A percentile compares a stretch with the other conserved stretches of the same genome.
phyloP scores from a whole-genome alignment of 352 stramenopile species.

The Peronospora destructor region DNA sequence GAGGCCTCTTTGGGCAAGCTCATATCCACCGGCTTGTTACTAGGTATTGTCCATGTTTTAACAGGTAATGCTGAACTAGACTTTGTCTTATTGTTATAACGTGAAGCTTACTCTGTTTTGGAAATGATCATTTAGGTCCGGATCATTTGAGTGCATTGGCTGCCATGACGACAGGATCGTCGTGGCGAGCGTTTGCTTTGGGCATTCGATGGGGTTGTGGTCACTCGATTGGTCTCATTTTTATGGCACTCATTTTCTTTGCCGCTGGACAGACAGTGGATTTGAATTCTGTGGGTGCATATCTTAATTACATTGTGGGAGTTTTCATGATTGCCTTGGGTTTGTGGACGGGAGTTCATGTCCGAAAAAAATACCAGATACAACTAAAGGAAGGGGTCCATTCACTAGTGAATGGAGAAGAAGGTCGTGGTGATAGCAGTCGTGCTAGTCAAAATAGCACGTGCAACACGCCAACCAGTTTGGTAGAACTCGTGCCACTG shows the following conservation, averaged over 20 bases:
- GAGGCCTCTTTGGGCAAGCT: constrained; percentile 38
- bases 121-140: constrained; percentile 27
- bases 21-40: constrained; percentile 37
- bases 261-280: constrained; percentile 42
- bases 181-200: constrained; percentile 74
- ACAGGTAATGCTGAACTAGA: too few species aligned
- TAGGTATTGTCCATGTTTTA: constrained; percentile 45
- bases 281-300: constrained; percentile 47
- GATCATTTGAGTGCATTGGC: constrained; percentile 88
- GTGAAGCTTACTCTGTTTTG: background rate
- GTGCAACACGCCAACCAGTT: constrained; percentile 12
- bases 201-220: constrained; percentile 88
- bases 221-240: constrained; percentile 83
- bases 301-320: constrained; percentile 68
- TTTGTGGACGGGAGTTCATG: constrained; percentile 44
- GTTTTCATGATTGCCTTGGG: constrained; percentile 76
- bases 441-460: constrained; percentile 10
- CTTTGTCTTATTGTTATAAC: too few species aligned
- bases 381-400: constrained; percentile 35
- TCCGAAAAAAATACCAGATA: constrained; percentile 44
- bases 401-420: constrained; percentile 5
- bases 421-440: background rate
- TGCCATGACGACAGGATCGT: constrained; percentile 75
- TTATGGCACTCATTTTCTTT: constrained; percentile 83
- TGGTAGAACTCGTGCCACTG: constrained; percentile 22